Evolutionary conservation across 1,284 basidiomycete species (phyloP).

Genomic region (Ustilago tritici): DNA sequence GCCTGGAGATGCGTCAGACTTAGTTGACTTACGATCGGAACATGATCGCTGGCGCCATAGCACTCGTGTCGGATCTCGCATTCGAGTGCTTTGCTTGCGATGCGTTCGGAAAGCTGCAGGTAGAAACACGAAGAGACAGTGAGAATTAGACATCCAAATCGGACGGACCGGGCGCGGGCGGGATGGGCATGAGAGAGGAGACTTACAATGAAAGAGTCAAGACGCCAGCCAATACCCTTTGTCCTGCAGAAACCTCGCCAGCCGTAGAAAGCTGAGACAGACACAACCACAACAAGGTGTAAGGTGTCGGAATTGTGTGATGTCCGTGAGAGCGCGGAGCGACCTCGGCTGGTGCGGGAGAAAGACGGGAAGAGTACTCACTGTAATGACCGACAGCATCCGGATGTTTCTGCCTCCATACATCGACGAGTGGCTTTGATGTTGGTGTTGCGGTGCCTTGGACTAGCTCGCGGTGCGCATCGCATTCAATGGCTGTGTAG

Average conservation of each 20-base stretch:
- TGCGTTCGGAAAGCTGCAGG: slow-evolving; percentile 72
- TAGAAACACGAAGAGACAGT: background rate
- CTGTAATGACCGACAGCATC: slow-evolving; percentile 76
- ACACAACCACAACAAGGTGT: background rate
- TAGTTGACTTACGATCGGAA: slow-evolving; percentile 74
- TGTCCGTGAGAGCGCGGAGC: background rate
- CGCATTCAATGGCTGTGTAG: slow-evolving; percentile 74
- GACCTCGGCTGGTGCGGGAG: background rate
- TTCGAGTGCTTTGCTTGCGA: slow-evolving; percentile 76
- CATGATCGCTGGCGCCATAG: slow-evolving; percentile 84
- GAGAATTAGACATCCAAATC: too few species aligned
- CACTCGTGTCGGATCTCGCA: slow-evolving; percentile 86
- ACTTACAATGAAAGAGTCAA: slow-evolving; percentile 78
- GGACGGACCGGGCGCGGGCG: too few species aligned
- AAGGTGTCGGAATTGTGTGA: background rate
- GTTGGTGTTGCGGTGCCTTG: slow-evolving; percentile 55
- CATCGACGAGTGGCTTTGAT: slow-evolving; percentile 76
- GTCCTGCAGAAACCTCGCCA: slow-evolving; percentile 83
- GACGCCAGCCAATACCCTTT: slow-evolving; percentile 86
- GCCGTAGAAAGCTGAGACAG: slow-evolving; percentile 77
- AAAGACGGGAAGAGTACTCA: slow-evolving; percentile 8
- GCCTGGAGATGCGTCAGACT: background rate
- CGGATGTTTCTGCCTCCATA: slow-evolving; percentile 84
- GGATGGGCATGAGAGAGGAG: background rate
- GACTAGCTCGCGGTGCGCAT: slow-evolving; percentile 68